Conservation (phyloP, 2,329 filamentous ascomycete genomes). For the Fusarium concolor region DNA sequence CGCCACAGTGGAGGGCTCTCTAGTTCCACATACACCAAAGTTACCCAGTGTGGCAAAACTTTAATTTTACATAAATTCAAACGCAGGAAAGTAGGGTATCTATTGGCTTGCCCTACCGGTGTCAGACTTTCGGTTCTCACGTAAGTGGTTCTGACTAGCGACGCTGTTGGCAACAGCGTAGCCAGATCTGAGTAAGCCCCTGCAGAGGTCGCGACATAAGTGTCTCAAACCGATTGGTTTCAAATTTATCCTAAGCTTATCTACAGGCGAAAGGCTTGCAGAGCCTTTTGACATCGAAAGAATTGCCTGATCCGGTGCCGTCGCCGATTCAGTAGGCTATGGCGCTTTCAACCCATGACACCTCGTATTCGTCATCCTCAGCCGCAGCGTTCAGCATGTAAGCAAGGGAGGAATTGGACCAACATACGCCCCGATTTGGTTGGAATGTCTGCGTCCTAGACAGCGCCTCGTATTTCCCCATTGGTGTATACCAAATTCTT, state of each 20-base stretch:
- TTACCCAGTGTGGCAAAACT: no score
- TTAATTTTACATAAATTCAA: no score
- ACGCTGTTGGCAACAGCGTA: background rate
- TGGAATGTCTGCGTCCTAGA: background rate
- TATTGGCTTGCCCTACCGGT: background rate
- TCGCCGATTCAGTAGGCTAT: background rate
- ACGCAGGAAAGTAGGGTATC: no score
- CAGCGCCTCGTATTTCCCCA: background rate
- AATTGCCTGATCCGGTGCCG: no score
- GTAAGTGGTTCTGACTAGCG: background rate
- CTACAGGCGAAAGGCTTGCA: no score
- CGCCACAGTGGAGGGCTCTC: no score
- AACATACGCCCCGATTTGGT: background rate
- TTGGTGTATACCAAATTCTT: background rate
- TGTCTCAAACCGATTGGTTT: no score
- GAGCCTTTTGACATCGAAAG: no score
- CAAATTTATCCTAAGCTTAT: no score
- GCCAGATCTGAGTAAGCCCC: background rate
- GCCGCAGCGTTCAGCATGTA: background rate
- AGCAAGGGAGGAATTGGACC: background rate
- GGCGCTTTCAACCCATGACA: no score
- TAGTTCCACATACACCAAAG: no score
- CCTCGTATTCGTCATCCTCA: constrained; percentile 3
- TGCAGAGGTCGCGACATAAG: background rate
- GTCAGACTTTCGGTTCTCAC: background rate